These are phyloP conservation scores for Microcyclosporella mali DNA, from an alignment of 2,329 filamentous ascomycete genomes.

Conservation along the genomic window DNA sequence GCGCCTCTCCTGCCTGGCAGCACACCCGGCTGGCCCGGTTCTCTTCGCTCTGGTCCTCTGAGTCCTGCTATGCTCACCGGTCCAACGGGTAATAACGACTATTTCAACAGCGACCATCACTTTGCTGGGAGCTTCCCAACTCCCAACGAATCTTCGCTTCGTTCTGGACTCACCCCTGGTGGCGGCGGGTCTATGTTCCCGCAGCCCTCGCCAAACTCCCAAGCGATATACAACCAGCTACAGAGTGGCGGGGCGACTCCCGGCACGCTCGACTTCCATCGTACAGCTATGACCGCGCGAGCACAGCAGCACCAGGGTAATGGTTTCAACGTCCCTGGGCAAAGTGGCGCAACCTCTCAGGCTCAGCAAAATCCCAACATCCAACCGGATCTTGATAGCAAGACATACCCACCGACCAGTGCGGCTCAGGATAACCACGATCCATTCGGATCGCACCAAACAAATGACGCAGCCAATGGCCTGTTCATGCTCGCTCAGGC, in stretches of 20 bases:
- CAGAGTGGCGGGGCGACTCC: conserved; percentile 80
- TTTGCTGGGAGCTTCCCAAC: conserved; percentile 85
- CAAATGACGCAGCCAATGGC: conserved; percentile 89
- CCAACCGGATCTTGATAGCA: conserved; percentile 33
- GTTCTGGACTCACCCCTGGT: conserved; percentile 87
- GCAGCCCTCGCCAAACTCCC: conserved; percentile 77
- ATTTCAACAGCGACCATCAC: conserved; percentile 67
- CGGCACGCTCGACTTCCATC: conserved; percentile 86
- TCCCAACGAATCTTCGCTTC: conserved; percentile 89
- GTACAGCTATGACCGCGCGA: conserved; percentile 77
- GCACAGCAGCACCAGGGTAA: conserved; percentile 49
- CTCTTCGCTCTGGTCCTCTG: conserved; percentile 81
- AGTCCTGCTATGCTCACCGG: conserved; percentile 97
- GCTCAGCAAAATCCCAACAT: conserved; percentile 37
- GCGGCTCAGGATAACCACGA: conserved; percentile 44
- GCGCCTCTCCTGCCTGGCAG: conserved; percentile 70
- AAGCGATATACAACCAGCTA: conserved; percentile 72
- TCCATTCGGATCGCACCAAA: conserved; percentile 78
- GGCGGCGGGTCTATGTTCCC: conserved; percentile 98
- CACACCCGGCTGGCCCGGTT: conserved; percentile 76
- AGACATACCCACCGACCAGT: conserved; percentile 48
- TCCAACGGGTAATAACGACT: conserved; percentile 65
- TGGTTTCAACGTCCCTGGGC: conserved; percentile 31
- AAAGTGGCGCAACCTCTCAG: conserved; percentile 39
- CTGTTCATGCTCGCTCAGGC: conserved; percentile 82